A percentile compares a stretch with the other conserved stretches of the same genome.
These are phyloP conservation scores for Tricholoma furcatifolium DNA, from an alignment of 768 basidiomycete species.

Conservation along the genomic window DNA sequence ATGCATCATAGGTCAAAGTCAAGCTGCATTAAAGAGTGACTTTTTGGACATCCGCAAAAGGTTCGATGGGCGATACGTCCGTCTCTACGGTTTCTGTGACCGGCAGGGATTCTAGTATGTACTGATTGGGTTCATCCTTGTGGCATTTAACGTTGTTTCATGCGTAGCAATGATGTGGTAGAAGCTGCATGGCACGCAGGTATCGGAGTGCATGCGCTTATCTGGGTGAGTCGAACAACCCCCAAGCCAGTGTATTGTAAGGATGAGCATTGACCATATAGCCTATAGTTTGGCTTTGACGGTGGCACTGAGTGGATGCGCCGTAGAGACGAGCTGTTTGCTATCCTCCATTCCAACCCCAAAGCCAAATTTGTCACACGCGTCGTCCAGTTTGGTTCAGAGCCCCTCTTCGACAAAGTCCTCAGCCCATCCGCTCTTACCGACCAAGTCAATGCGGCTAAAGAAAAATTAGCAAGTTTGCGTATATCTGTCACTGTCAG, in stretches of 20 bases:
- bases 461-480: conserved; percentile 46
- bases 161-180: conserved; percentile 52
- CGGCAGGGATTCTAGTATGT: conserved; percentile 45
- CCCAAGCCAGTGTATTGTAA: no score
- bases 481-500: conserved; percentile 67
- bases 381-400: conserved; percentile 70
- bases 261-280: conserved; percentile 15
- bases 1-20: conserved; percentile 52
- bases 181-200: conserved; percentile 66
- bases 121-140: background rate
- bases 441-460: conserved; percentile 47
- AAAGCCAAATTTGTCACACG: conserved; percentile 66
- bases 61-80: conserved; percentile 54
- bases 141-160: background rate
- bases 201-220: conserved; percentile 73
- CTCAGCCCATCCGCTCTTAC: conserved; percentile 49
- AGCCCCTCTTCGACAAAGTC: conserved; percentile 64
- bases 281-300: conserved; percentile 48
- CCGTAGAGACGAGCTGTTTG: conserved; percentile 52
- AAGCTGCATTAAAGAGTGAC: conserved; percentile 36
- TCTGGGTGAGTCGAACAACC: conserved; percentile 57
- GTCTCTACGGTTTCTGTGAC: conserved; percentile 49
- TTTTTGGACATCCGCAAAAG: conserved; percentile 9
- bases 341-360: conserved; percentile 53
- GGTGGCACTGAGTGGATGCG: conserved; percentile 47